These are phyloP conservation scores for Sarocladium brachiariae DNA, from an alignment of 2,329 filamentous ascomycete genomes.

Conservation along the genomic window DNA sequence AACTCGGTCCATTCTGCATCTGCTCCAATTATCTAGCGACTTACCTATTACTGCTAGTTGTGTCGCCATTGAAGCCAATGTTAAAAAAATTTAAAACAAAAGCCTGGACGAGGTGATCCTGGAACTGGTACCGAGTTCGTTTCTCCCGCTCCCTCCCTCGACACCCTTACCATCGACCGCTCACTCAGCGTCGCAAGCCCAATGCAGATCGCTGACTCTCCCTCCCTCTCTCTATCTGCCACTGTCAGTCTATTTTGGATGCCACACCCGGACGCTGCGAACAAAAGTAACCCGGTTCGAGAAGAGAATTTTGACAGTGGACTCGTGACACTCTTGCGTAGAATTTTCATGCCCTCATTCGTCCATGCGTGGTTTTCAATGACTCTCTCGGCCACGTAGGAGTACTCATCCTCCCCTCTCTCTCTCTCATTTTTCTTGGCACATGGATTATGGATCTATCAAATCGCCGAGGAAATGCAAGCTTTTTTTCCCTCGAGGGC, in stretches of 20 bases:
- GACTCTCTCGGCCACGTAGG: not conserved
- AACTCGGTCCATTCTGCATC: too few relatives aligned
- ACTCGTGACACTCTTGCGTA: conserved; percentile 1
- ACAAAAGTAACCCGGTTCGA: not conserved
- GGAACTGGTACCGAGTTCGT: not conserved
- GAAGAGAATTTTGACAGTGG: not conserved
- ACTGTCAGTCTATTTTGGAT: not conserved
- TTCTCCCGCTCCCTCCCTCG: not conserved
- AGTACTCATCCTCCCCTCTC: too few relatives aligned
- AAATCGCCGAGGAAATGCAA: not conserved
- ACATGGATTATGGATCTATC: too few relatives aligned
- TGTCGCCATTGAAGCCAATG: not conserved
- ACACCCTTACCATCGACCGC: not conserved
- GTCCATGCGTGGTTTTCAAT: conserved; percentile 4
- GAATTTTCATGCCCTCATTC: not conserved
- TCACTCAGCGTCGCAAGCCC: not conserved
- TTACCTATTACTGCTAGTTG: too few relatives aligned
- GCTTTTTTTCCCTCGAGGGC: too few relatives aligned
- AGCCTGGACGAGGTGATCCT: too few relatives aligned
- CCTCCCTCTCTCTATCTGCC: not conserved
- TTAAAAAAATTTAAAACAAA: too few relatives aligned
- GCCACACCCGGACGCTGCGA: not conserved
- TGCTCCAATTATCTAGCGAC: too few relatives aligned
- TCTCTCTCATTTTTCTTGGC: too few relatives aligned
- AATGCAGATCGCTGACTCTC: conserved; percentile 3